Evolutionary conservation across 2,329 filamentous ascomycete species (phyloP).

Genomic region (Amphichorda felina): DNA sequence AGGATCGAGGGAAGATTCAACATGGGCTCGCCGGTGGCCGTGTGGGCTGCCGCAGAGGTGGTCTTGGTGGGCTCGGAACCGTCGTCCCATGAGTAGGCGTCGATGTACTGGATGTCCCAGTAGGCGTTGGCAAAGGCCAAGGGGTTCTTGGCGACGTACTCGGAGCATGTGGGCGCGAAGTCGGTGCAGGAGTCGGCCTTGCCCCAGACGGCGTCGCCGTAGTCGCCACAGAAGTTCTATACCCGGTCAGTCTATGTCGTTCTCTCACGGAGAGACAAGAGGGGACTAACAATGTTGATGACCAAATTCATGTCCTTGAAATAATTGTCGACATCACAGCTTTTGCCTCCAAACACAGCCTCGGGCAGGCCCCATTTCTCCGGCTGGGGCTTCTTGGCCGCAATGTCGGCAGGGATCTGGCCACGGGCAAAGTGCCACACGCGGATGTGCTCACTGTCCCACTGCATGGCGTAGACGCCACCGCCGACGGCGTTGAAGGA

Average conservation of each 20-base stretch:
- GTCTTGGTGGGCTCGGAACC: no score
- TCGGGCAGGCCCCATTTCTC: conserved; percentile 55
- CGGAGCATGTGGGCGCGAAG: conserved; percentile 29
- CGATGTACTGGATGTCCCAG: conserved; percentile 44
- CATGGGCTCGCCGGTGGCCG: no score
- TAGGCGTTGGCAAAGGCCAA: conserved; percentile 26
- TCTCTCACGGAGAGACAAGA: background rate
- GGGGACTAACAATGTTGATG: conserved; percentile 46
- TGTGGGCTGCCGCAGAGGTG: conserved; percentile 8
- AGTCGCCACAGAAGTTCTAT: conserved; percentile 65
- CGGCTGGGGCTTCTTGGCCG: conserved; percentile 46
- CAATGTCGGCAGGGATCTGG: conserved; percentile 54
- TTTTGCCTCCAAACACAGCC: conserved; percentile 52
- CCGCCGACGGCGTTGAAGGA: conserved; percentile 55
- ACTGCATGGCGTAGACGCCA: conserved; percentile 61
- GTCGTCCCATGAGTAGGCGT: conserved; percentile 27
- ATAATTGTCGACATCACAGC: conserved; percentile 53
- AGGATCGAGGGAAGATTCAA: conserved; percentile 6
- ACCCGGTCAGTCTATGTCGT: background rate
- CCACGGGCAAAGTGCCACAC: conserved; percentile 68
- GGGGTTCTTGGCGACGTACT: conserved; percentile 34
- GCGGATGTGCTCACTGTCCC: conserved; percentile 55
- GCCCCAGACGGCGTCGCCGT: conserved; percentile 42
- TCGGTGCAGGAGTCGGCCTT: conserved; percentile 22
- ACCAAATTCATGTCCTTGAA: conserved; percentile 63